Conservation (phyloP, 352 stramenopile genomes). For the Pythium sukuiense region DNA sequence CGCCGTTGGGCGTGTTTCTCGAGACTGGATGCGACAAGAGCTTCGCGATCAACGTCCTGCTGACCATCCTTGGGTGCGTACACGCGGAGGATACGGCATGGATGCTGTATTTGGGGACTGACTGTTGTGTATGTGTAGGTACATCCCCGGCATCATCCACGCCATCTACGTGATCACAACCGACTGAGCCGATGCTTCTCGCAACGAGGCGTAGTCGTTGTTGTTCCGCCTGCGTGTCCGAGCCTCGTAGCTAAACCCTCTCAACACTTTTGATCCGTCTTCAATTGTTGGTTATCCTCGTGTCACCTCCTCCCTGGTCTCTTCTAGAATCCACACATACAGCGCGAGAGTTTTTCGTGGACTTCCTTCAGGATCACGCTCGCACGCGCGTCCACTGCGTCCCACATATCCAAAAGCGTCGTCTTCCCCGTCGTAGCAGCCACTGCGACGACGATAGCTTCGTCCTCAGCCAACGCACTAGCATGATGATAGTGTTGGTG, state of each 20-base stretch:
- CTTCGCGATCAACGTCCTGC: conserved; percentile 30
- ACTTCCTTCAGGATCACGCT: conserved; percentile 51
- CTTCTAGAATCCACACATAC: conserved; percentile 67
- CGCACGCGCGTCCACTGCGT: conserved; percentile 41
- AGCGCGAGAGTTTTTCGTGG: conserved; percentile 54
- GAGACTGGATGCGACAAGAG: conserved; percentile 29
- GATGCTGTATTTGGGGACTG: neutral
- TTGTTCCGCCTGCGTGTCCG: neutral
- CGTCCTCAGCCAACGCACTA: conserved; percentile 16
- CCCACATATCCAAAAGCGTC: conserved; percentile 60
- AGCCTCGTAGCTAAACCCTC: neutral
- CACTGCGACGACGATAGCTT: conserved; percentile 37
- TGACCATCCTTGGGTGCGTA: conserved; percentile 32
- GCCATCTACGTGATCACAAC: conserved; percentile 51
- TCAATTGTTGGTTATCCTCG: neutral
- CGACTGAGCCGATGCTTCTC: conserved; percentile 17
- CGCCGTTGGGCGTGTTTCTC: conserved; percentile 33
- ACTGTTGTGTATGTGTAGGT: conserved; percentile 18
- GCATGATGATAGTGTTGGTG: conserved; percentile 11
- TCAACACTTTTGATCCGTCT: conserved; percentile 9
- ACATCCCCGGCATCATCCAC: conserved; percentile 60
- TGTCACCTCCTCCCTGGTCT: neutral
- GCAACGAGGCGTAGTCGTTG: conserved; percentile 2
- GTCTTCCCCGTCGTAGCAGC: conserved; percentile 41
- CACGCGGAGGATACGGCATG: no score